Evolutionary conservation across 306 rosid species (phyloP), one percentile per base, ranked within the genome.

Genomic region (Geum urbanum): DNA sequence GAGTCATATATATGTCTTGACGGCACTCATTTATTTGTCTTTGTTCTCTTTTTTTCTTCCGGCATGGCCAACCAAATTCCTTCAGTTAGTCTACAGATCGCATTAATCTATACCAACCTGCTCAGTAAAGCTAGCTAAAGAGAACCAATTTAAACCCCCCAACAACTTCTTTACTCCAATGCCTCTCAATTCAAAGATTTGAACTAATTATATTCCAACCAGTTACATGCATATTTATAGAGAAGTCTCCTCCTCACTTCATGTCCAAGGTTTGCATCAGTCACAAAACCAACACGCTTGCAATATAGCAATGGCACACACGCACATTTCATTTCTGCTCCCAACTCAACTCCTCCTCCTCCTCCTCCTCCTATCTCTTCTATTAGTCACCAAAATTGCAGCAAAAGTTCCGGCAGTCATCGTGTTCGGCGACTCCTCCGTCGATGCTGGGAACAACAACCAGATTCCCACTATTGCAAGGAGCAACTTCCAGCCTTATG

Each of bases 361-460:
- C 44, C 63, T 81, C 9, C 37, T 69, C 56, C 69, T 81, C 44
- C 63, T 81, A 9, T 37, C 57, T 20, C 39, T 79, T 9, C 39
- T 67, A 27, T 32, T 79, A 6, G 63, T 61, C 8, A 20, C 11
- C 6, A n/a, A 46, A 20, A 48, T 2, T 2, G 72, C 49, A 15
- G 87, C 90, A 0, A 84, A 83, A 41, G 86, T 90, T 50, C 87
- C 96, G 5, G 89, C 96, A 0, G 20, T 90, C 6, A 80, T 92
- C 10, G 96, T 92, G 41, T 92, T 92, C 11, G 98, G 98, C 0
- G 98, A 92, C 86, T 92, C 98, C 2, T 82, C 98, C 0, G 98
- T 90, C 0, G 98, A 92, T 6, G 97, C 98, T 0, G 98, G 98
- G 16, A 92, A 92, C 81, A 92, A 92, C 86, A 90, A 92, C 90